Percentiles rank a stretch among this genome's conserved stretches.
Conservation (phyloP, 495 filamentous ascomycete species). For the Xylaria castorea region DNA sequence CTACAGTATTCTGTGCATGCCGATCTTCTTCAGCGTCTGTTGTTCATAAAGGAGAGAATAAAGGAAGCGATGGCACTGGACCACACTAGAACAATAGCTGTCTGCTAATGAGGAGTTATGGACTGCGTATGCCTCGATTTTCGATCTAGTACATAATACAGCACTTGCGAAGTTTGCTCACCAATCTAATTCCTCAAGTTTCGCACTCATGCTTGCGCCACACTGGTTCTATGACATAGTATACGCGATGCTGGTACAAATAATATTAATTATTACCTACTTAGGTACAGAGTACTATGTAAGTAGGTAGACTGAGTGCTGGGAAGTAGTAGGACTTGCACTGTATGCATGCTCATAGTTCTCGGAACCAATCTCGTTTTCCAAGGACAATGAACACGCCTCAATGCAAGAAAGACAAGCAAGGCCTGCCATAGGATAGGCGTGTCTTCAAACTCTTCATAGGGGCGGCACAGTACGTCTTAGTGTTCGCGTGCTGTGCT, state of each 20-base stretch:
- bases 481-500: not conserved
- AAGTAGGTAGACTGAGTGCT: slow-evolving; percentile 2
- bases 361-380: slow-evolving; percentile 16
- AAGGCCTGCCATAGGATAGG: slow-evolving; percentile 3
- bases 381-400: slow-evolving; percentile 15
- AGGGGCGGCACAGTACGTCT: slow-evolving; percentile 22
- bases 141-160: not conserved
- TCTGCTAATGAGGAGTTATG: not conserved
- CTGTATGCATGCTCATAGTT: slow-evolving; percentile 5
- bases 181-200: not conserved
- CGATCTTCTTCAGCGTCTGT: not conserved
- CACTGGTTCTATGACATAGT: not conserved
- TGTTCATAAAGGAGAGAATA: slow-evolving; percentile 9
- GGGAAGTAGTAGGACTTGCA: not conserved
- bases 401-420: slow-evolving; percentile 5
- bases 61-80: slow-evolving; percentile 12
- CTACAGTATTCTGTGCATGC: slow-evolving; percentile 1
- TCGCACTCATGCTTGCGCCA: slow-evolving; percentile 22
- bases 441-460: not conserved
- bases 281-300: too few relatives aligned
- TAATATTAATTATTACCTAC: not conserved
- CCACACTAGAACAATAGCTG: not conserved
- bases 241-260: not conserved
- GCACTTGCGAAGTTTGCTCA: not conserved
- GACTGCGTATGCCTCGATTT: not conserved